Percentiles rank a stretch among this genome's conserved stretches.
These are phyloP conservation scores for Coelastrella sp. DNA, from an alignment of 139 green algal genomes.

Conservation along the genomic window DNA sequence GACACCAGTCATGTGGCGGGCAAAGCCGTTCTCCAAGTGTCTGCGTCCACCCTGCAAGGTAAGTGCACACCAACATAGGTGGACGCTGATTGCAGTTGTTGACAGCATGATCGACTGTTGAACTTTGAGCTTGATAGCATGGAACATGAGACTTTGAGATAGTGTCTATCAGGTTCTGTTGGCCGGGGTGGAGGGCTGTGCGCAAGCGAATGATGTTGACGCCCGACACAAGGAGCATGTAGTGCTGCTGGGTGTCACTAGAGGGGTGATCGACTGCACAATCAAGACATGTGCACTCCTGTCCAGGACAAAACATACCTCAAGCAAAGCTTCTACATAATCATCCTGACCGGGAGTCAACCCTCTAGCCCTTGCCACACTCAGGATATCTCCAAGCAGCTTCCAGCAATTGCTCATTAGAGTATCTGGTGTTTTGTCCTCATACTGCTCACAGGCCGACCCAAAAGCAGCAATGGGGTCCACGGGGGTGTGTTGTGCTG, in stretches of 20 bases:
- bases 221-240: too few relatives aligned
- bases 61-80: neutral
- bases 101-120: too few relatives aligned
- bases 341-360: conserved; percentile 9
- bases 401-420: conserved; percentile 74
- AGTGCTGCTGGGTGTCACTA: too few relatives aligned
- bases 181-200: too few relatives aligned
- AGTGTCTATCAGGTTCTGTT: too few relatives aligned
- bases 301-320: conserved; percentile 21
- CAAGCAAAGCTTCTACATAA: conserved; percentile 43
- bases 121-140: too few relatives aligned
- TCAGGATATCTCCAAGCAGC: conserved; percentile 72
- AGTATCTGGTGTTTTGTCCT: conserved; percentile 59
- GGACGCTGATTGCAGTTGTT: neutral
- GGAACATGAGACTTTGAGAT: too few relatives aligned
- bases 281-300: neutral
- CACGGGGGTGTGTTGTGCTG: conserved; percentile 13
- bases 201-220: neutral
- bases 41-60: conserved; percentile 54
- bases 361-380: conserved; percentile 44
- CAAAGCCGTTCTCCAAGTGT: conserved; percentile 75
- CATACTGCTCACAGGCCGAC: conserved; percentile 50
- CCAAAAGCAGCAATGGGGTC: conserved; percentile 58
- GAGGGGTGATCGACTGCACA: neutral
- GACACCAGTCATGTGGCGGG: conserved; percentile 69